Evolutionary conservation across 805 yeast species (phyloP).

Genomic region (Schizosaccharomyces cryophilus): DNA sequence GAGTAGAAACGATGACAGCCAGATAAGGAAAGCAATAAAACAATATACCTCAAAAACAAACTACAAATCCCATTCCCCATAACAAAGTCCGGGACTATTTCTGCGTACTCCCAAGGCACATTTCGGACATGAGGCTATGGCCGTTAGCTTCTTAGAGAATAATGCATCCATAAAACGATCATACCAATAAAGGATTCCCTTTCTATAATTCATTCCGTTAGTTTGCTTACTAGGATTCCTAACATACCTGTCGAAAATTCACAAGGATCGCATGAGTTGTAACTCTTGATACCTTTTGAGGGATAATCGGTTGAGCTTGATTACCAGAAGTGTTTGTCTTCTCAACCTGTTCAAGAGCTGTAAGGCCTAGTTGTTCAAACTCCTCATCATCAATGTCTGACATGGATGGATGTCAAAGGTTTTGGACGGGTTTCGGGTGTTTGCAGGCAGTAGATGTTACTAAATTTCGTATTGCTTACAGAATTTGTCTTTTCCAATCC

Average conservation of each 20-base stretch:
- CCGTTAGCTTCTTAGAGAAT: not conserved
- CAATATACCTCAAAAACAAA: slow-evolving; percentile 13
- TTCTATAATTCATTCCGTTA: not conserved
- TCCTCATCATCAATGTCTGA: not conserved
- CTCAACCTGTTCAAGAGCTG: not conserved
- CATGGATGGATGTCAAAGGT: not conserved
- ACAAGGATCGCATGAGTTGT: not conserved
- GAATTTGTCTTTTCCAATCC: too few species aligned
- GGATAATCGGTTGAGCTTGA: not conserved
- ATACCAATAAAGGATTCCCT: not conserved
- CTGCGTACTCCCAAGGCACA: slow-evolving; percentile 13
- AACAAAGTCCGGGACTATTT: slow-evolving; percentile 17
- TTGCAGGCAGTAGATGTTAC: too few species aligned
- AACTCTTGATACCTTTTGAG: not conserved
- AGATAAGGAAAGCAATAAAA: not conserved
- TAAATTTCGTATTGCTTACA: too few species aligned
- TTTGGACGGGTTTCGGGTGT: too few species aligned
- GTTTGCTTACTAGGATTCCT: not conserved
- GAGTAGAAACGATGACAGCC: not conserved
- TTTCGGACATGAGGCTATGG: slow-evolving; percentile 6
- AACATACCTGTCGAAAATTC: not conserved
- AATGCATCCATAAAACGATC: not conserved
- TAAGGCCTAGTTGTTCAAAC: not conserved
- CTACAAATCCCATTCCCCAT: slow-evolving; percentile 15
- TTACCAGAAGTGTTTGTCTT: not conserved